Percentiles rank a stretch among this genome's conserved stretches.
phyloP scores from a whole-genome alignment of 2,329 filamentous ascomycete species.

The Aureobasidium melanogenum region DNA sequence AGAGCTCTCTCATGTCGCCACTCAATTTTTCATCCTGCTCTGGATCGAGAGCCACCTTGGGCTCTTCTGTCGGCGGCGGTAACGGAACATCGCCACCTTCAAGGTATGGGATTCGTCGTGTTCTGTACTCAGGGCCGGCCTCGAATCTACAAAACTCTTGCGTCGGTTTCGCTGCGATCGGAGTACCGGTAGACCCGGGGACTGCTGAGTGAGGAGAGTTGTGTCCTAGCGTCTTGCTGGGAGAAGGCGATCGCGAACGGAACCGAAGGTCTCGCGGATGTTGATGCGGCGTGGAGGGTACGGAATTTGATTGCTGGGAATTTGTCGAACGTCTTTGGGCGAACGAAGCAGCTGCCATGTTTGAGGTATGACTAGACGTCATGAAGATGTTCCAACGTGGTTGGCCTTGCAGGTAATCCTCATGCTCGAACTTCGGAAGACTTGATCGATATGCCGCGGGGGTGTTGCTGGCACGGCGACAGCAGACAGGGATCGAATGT shows the following conservation, averaged over 20 bases:
- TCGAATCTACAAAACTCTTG: slow-evolving; percentile 72
- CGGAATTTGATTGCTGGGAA: slow-evolving; percentile 69
- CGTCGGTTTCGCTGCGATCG: slow-evolving; percentile 56
- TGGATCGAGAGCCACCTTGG: slow-evolving; percentile 61
- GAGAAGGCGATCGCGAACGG: slow-evolving; percentile 72
- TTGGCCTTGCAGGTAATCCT: slow-evolving; percentile 17
- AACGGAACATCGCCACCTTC: slow-evolving; percentile 74
- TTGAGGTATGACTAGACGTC: slow-evolving; percentile 11
- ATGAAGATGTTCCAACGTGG: slow-evolving; percentile 15
- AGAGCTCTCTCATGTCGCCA: slow-evolving; percentile 76
- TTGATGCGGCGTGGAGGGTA: slow-evolving; percentile 88
- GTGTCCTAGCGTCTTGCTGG: slow-evolving; percentile 59
- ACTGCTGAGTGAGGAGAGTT: slow-evolving; percentile 86
- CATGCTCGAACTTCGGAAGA: slow-evolving; percentile 15
- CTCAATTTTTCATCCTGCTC: slow-evolving; percentile 69
- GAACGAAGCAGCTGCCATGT: slow-evolving; percentile 15
- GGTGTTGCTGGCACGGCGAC: slow-evolving; percentile 9
- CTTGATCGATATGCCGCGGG: background rate
- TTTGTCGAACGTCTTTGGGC: slow-evolving; percentile 14
- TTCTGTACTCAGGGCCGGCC: slow-evolving; percentile 70
- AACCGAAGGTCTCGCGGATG: slow-evolving; percentile 75
- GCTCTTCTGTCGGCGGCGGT: slow-evolving; percentile 57
- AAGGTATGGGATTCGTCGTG: slow-evolving; percentile 77
- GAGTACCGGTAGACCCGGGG: slow-evolving; percentile 72
- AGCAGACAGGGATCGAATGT: background rate